Evolutionary conservation across 2,329 filamentous ascomycete species (phyloP), one percentile per base, ranked within the genome.

Genomic region (Periconia macrospinosa): DNA sequence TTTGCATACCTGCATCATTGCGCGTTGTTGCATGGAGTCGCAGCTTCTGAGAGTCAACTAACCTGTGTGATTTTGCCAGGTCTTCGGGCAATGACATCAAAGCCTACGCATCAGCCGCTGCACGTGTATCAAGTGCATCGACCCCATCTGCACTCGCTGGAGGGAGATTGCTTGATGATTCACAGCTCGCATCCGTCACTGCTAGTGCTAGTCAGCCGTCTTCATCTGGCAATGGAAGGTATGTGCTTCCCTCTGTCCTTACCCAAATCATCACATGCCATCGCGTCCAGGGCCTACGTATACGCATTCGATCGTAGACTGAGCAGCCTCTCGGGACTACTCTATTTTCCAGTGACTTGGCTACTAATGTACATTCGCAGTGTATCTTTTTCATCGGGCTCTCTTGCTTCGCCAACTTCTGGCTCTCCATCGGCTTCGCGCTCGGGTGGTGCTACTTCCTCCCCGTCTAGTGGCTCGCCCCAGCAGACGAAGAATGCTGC

Each of bases 141-240:
- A 30, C 49, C 1, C 57, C 55, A 18, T 19, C 18, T 9, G 27
- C 41, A 2, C 18, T 61, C 27, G 48, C 45, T 11, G 61, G 61
- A n/a, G 61, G 59, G 1, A 45, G 56, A 45, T 40, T 66, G 40
- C 35, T 59, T 19, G 55, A 58, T 18, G 61, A 66, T 30, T 37
- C 52, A 11, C 48, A 59, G 30, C 47, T 64, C 45, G 57, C 57
- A 27, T 52, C 49, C 42, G 44, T 61, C 42, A 62, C 52, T 9
- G 53, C 47, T 17, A 49, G 46, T 30, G 27, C 53, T 23, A 37
- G 6, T 37, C 11, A n/a, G 5, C 15, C 33, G 3, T 37, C 33
- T 6, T n/a, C 33, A 14, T 37, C 33, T 37, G 15, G 5, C 33
- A 13, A 5, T 37, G 33, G 33, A 50, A 52, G 30, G 49, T 49